Conservation (phyloP, 148 eudicot genomes). For the Oxyria digyna region DNA sequence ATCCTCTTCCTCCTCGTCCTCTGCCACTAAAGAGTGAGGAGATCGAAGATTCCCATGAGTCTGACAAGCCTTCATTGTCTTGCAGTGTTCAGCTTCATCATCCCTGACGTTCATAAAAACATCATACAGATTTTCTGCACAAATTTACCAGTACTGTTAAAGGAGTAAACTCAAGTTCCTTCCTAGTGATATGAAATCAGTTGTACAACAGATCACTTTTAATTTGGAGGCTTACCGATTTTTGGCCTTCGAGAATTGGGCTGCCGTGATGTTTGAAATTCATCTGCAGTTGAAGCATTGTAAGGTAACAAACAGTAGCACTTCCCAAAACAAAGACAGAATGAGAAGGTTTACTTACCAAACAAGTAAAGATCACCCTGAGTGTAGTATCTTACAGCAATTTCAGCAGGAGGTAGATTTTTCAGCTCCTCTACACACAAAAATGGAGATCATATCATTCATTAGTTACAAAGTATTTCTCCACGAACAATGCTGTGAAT, state of each 20-base stretch:
- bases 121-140: constrained; percentile 40
- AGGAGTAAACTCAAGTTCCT: neutral
- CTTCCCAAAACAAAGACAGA: neutral
- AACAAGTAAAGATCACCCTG: constrained; percentile 85
- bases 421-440: constrained; percentile 54
- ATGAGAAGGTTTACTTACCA: constrained; percentile 42
- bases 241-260: constrained; percentile 83
- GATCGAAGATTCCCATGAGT: constrained; percentile 83
- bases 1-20: constrained; percentile 35
- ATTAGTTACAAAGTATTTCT: neutral
- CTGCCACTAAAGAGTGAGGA: constrained; percentile 55
- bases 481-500: neutral
- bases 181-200: neutral
- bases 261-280: constrained; percentile 84
- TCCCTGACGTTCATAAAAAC: constrained; percentile 85
- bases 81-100: constrained; percentile 97
- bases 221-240: constrained; percentile 37
- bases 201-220: neutral
- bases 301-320: neutral
- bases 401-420: constrained; percentile 60
- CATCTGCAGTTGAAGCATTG: constrained; percentile 38
- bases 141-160: neutral
- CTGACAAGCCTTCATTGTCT: constrained; percentile 99
- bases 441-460: neutral
- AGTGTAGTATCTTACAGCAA: constrained; percentile 88